Evolutionary conservation across 2,329 filamentous ascomycete species (phyloP).

Genomic region (Talaromyces atroroseus): DNA sequence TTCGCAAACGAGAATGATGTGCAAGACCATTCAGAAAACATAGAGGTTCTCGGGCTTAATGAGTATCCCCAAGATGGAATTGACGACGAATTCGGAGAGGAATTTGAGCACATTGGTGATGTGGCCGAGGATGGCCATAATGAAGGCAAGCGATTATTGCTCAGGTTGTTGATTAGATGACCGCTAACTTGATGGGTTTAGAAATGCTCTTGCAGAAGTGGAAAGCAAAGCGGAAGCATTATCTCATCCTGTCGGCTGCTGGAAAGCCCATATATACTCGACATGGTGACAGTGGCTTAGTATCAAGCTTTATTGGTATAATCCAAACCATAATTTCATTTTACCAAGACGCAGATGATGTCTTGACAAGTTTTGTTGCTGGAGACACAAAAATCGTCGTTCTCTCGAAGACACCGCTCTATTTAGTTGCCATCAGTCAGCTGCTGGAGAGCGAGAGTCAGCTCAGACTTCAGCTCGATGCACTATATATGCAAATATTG

Average conservation of each 20-base stretch:
- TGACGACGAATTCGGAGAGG: conserved; percentile 63
- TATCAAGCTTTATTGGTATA: conserved; percentile 91
- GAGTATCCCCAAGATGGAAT: conserved; percentile 44
- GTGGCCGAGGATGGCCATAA: conserved; percentile 50
- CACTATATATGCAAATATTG: conserved; percentile 95
- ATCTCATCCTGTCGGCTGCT: conserved; percentile 89
- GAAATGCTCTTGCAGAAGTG: conserved; percentile 60
- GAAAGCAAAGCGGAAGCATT: conserved; percentile 94
- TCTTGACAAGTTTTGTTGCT: conserved; percentile 78
- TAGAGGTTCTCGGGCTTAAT: conserved; percentile 28
- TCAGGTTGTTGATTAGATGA: not conserved
- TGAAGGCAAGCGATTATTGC: conserved; percentile 43
- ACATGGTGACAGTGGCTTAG: conserved; percentile 81
- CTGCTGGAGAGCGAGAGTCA: conserved; percentile 89
- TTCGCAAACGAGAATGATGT: conserved; percentile 47
- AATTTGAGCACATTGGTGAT: conserved; percentile 69
- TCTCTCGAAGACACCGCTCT: conserved; percentile 75
- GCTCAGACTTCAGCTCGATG: conserved; percentile 79
- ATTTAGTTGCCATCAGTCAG: conserved; percentile 88
- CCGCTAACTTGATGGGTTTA: conserved; percentile 17
- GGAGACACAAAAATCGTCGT: conserved; percentile 81
- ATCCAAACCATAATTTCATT: conserved; percentile 98
- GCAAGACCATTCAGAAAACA: conserved; percentile 35
- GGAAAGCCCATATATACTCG: conserved; percentile 97
- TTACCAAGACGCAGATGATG: conserved; percentile 75